Evolutionary conservation across 2,329 filamentous ascomycete species (phyloP).

Genomic region (Aspergillus japonicus): DNA sequence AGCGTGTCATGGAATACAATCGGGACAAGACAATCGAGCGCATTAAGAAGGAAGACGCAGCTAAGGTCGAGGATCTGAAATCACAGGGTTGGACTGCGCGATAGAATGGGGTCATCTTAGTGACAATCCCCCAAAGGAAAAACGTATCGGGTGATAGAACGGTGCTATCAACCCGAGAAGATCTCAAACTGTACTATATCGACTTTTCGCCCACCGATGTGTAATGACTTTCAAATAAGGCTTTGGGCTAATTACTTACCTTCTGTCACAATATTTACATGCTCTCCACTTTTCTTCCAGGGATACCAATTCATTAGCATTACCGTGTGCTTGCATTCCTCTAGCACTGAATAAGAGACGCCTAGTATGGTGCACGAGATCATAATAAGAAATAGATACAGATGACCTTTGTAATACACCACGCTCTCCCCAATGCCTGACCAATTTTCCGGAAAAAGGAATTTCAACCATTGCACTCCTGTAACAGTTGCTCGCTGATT

Average conservation of each 20-base stretch:
- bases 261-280: not conserved
- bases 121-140: not conserved
- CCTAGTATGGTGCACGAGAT: not conserved
- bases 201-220: not conserved
- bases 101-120: not conserved
- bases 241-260: not conserved
- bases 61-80: conserved; percentile 53
- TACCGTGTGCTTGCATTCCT: conserved; percentile 2
- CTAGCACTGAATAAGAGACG: not conserved
- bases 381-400: not conserved
- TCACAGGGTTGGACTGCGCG: conserved; percentile 40
- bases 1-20: conserved; percentile 86
- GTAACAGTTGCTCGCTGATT: conserved; percentile 9
- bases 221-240: not conserved
- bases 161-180: not conserved
- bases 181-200: conserved; percentile 20
- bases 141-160: conserved; percentile 16
- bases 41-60: conserved; percentile 71
- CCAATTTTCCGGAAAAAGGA: conserved; percentile 1
- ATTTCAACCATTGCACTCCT: conserved; percentile 11
- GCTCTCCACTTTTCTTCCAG: not conserved
- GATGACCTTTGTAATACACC: not conserved
- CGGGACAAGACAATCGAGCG: conserved; percentile 75
- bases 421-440: conserved; percentile 2
- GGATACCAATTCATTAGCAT: not conserved